phyloP scores from a whole-genome alignment of 352 stramenopile genomes.

The Globisporangium okanoganense region DNA sequence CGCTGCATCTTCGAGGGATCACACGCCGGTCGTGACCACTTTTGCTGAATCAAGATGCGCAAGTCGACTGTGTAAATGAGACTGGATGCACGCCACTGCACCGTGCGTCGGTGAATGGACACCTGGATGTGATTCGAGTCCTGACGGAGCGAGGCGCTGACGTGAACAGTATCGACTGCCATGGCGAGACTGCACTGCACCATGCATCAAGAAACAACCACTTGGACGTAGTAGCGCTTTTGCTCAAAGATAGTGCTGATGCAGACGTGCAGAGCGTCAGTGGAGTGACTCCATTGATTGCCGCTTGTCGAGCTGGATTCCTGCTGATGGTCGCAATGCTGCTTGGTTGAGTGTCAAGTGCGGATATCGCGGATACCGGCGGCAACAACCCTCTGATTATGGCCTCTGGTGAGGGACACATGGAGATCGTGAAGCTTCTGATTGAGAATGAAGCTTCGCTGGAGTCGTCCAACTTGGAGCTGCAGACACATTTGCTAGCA shows the following conservation, averaged over 20 bases:
- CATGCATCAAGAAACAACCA: neutral
- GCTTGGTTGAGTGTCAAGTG: neutral
- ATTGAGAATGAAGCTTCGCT: neutral
- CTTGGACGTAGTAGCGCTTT: neutral
- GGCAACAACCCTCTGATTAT: neutral
- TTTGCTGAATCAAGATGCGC: neutral
- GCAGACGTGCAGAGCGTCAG: neutral
- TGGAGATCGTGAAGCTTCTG: constrained; percentile 1
- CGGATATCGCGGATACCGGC: neutral
- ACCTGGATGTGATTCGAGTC: neutral
- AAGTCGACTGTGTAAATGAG: neutral
- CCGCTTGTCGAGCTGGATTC: neutral
- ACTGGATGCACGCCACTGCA: neutral
- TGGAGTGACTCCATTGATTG: neutral
- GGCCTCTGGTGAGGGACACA: neutral
- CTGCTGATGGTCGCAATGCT: neutral
- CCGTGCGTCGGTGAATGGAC: neutral
- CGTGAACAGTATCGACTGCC: neutral
- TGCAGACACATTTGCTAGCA: neutral
- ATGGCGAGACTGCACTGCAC: neutral
- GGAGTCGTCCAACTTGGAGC: neutral
- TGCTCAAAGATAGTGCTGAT: neutral
- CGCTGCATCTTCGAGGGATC: too few relatives aligned
- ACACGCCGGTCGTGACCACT: too few relatives aligned
- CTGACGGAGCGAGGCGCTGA: neutral